Evolutionary conservation across 352 stramenopile species (phyloP), one percentile per base, ranked within the genome.

Genomic region (Globisporangium acanthophoron): DNA sequence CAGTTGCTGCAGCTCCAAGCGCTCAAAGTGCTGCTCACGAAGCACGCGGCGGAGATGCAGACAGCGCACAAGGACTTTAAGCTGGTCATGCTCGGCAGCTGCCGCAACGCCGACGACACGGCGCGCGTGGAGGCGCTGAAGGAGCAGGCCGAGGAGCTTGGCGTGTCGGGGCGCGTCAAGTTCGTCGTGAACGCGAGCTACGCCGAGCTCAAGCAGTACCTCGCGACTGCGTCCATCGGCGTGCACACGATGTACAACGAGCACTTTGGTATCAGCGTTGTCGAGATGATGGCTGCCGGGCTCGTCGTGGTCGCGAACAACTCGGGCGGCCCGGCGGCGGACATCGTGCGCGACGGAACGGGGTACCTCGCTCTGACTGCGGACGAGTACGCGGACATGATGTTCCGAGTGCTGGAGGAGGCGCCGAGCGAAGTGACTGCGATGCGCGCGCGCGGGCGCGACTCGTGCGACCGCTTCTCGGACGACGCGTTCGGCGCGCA

Each of bases 241-340:
- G 67, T 99, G 7, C 98, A 99, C 78, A 99, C 97, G 15, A 99
- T 99, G 98, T 98, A 96, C 80, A 99, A 99, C 59, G 98, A 99
- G 72, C 98, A 99, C 74, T 99, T 99, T 82, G 98, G 98, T 8
- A 99, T 99, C 70, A 96, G 96, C 51, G 95, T 99, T 35, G 98
- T 99, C 45, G 98, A 99, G 80, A 99, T 99, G 95, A 99, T 99
- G 94, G 92, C 97, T 9, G 93, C 97, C 1, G 97, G 97, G 12
- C 72, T 99, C 56, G 72, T 99, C 0, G 84, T 96, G 0, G 75
- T 99, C 7, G 98, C 97, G 5, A 98, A 99, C 76, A 90, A 99
- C 67, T 99, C 92, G 7, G 98, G 97, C 44, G 98, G 98, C 0
- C 98, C 98, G 1, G 88, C 95, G 52, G 79, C 78, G 13, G 95